Percentiles rank a stretch among this genome's conserved stretches.
Evolutionary conservation across 2,329 filamentous ascomycete genomes (phyloP).

Genomic region (Ophiosphaerella narmari): DNA sequence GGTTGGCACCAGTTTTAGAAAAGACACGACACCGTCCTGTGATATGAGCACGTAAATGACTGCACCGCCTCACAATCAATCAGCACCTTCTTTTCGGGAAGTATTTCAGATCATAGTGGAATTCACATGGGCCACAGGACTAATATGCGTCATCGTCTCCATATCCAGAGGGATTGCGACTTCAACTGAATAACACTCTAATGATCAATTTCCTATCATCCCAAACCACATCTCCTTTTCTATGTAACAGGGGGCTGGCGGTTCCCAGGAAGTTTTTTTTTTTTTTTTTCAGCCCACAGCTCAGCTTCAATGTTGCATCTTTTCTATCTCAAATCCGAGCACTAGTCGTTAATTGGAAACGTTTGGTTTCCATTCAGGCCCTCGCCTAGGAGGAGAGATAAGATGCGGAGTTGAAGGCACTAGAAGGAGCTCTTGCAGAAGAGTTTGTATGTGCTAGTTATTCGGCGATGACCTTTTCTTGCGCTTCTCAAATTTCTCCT

Average conservation of each 20-base stretch:
- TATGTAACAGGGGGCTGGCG: too few relatives aligned
- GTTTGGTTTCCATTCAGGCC: background rate
- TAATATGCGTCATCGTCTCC: too few relatives aligned
- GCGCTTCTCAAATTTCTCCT: conserved; percentile 1
- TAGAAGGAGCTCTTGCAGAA: background rate
- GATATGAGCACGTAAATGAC: too few relatives aligned
- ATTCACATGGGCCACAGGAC: too few relatives aligned
- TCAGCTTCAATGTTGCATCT: background rate
- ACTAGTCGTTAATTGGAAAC: background rate
- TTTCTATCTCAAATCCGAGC: background rate
- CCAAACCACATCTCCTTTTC: too few relatives aligned
- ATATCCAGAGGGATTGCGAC: too few relatives aligned
- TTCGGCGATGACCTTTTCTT: conserved; percentile 5
- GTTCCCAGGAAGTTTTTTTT: too few relatives aligned
- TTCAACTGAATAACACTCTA: too few relatives aligned
- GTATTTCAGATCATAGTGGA: background rate
- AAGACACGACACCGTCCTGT: background rate
- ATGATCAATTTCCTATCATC: too few relatives aligned
- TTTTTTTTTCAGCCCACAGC: too few relatives aligned
- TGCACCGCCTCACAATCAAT: background rate
- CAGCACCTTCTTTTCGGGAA: background rate
- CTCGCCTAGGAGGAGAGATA: background rate
- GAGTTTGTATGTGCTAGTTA: background rate
- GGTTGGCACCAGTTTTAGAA: conserved; percentile 26
- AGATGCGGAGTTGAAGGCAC: background rate